A percentile compares a stretch with the other conserved stretches of the same genome.
phyloP scores from a whole-genome alignment of 2,329 filamentous ascomycete species.

The Pyricularia grisea region DNA sequence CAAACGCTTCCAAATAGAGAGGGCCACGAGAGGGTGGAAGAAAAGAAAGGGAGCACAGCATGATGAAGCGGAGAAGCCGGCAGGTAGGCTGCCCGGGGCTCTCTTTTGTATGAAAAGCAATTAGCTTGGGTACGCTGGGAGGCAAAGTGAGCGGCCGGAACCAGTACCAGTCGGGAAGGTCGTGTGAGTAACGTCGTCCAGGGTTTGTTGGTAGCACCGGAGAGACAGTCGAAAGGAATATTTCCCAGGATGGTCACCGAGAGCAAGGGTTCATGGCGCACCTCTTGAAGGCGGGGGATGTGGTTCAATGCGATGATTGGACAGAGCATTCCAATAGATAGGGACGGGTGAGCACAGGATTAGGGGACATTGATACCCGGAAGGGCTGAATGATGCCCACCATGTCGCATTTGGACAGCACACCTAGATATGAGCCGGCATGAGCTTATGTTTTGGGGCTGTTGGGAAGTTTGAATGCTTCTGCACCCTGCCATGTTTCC shows the following conservation, averaged over 20 bases:
- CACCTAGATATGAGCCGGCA: background rate
- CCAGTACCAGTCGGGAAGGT: background rate
- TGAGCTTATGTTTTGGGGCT: background rate
- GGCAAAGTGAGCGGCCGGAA: background rate
- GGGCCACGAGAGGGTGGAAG: background rate
- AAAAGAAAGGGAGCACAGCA: background rate
- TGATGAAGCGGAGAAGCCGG: background rate
- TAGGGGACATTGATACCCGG: background rate
- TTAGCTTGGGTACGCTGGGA: background rate
- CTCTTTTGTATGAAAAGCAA: background rate
- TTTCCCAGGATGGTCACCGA: constrained; percentile 4
- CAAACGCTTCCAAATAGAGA: background rate
- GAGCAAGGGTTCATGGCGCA: background rate
- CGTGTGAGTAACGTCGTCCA: background rate
- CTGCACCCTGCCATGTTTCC: background rate
- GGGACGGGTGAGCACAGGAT: background rate
- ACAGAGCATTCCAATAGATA: background rate
- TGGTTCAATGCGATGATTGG: background rate
- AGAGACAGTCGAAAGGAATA: background rate
- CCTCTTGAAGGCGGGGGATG: background rate
- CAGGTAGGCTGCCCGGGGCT: no score
- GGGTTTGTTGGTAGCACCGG: background rate
- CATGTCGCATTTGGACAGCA: background rate
- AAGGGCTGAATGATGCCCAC: background rate
- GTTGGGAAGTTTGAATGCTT: background rate